A percentile compares a stretch with the other conserved stretches of the same genome.
These are phyloP conservation scores for Colletotrichum sidae DNA, from an alignment of 2,329 filamentous ascomycete genomes.

Conservation along the genomic window DNA sequence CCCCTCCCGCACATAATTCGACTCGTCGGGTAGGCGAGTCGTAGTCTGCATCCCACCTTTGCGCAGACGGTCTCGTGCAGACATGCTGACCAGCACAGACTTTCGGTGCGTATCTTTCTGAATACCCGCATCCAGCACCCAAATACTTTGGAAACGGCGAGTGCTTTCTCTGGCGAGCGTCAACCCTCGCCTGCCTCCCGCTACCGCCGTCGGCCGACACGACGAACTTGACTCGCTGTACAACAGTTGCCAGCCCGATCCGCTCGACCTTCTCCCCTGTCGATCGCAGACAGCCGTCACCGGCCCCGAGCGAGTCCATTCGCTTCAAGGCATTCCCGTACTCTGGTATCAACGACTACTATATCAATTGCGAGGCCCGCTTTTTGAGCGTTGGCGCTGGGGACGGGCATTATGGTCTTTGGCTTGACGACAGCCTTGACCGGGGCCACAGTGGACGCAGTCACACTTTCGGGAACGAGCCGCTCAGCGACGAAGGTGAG, in stretches of 20 bases:
- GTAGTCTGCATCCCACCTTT: neutral
- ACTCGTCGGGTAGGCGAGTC: neutral
- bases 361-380: conserved; percentile 89
- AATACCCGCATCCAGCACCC: conserved; percentile 81
- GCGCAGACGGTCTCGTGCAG: neutral
- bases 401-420: conserved; percentile 91
- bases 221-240: conserved; percentile 57
- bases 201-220: conserved; percentile 65
- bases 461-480: conserved; percentile 94
- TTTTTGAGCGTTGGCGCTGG: conserved; percentile 89
- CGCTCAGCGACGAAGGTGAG: conserved; percentile 89
- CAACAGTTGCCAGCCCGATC: conserved; percentile 48
- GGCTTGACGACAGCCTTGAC: conserved; percentile 89
- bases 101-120: conserved; percentile 95
- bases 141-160: conserved; percentile 97
- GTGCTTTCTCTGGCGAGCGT: conserved; percentile 80
- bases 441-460: conserved; percentile 86
- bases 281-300: conserved; percentile 43
- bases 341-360: conserved; percentile 95
- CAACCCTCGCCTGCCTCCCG: conserved; percentile 65
- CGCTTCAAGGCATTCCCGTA: conserved; percentile 98
- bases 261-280: conserved; percentile 37
- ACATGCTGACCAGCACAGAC: conserved; percentile 56
- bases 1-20: neutral
- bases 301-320: conserved; percentile 77